Evolutionary conservation across 441 rosid genomes (phyloP).

Genomic region (Melianthus villosus): DNA sequence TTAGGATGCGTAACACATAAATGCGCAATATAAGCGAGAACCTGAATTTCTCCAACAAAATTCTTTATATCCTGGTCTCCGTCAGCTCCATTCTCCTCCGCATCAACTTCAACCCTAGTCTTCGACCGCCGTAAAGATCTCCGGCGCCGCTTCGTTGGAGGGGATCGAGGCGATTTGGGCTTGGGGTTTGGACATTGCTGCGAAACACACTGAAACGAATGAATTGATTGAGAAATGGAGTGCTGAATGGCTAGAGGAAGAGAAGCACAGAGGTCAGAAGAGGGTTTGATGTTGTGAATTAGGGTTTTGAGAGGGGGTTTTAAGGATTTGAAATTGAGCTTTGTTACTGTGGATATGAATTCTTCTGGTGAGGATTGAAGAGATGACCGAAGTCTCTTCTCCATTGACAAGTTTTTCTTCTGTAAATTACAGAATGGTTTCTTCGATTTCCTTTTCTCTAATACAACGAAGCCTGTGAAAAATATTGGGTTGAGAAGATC

Average conservation of each 20-base stretch:
- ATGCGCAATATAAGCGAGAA: conserved; percentile 24
- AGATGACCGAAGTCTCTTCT: conserved; percentile 55
- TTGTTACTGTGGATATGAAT: conserved; percentile 37
- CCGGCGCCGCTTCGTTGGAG: conserved; percentile 51
- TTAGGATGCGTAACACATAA: conserved; percentile 41
- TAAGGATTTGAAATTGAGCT: conserved; percentile 33
- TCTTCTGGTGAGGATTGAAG: conserved; percentile 56
- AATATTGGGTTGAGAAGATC: too few relatives aligned
- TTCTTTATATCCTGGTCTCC: conserved; percentile 18
- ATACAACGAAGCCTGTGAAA: too few relatives aligned
- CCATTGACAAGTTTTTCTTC: too few relatives aligned
- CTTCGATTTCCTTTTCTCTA: too few relatives aligned
- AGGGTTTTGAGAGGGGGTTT: conserved; percentile 51
- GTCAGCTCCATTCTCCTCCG: conserved; percentile 1
- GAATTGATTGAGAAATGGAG: conserved; percentile 22
- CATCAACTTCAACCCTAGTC: background rate
- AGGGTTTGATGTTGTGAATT: conserved; percentile 30
- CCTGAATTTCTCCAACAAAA: too few relatives aligned
- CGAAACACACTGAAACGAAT: conserved; percentile 17
- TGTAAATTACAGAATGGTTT: too few relatives aligned
- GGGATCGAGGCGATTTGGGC: too few relatives aligned
- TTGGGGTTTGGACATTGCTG: conserved; percentile 9
- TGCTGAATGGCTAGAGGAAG: conserved; percentile 36
- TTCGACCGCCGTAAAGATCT: too few relatives aligned
- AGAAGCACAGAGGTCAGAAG: conserved; percentile 35